Conservation (phyloP, 768 basidiomycete genomes). For the Calocybe cyanea region DNA sequence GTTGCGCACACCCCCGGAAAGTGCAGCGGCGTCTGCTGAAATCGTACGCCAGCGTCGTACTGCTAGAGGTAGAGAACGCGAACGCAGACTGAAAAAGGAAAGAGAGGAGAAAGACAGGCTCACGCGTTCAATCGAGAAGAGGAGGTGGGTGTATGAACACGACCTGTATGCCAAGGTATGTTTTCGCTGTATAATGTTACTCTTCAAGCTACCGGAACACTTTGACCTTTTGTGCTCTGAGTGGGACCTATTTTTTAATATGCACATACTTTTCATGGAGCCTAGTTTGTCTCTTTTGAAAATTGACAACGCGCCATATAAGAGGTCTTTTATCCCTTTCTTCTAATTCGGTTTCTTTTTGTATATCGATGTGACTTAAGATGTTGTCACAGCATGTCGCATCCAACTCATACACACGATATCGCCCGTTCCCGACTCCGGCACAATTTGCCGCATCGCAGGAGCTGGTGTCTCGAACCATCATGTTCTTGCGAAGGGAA, state of each 20-base stretch:
- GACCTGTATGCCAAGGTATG: slow-evolving; percentile 82
- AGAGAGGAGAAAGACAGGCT: slow-evolving; percentile 65
- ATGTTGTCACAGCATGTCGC: slow-evolving; percentile 70
- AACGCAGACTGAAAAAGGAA: slow-evolving; percentile 45
- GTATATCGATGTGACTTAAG: neutral
- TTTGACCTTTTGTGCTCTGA: no score
- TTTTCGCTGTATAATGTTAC: neutral
- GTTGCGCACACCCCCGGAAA: slow-evolving; percentile 46
- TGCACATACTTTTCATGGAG: no score
- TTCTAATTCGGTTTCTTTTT: no score
- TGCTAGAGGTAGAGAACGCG: slow-evolving; percentile 50
- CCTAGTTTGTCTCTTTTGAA: no score
- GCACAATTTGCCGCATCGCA: slow-evolving; percentile 76
- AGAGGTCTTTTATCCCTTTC: no score
- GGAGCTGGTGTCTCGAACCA: slow-evolving; percentile 72
- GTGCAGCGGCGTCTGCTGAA: slow-evolving; percentile 23
- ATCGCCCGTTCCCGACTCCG: slow-evolving; percentile 87
- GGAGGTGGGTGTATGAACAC: slow-evolving; percentile 80
- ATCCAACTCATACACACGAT: slow-evolving; percentile 81
- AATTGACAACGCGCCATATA: no score
- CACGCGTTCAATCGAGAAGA: slow-evolving; percentile 65
- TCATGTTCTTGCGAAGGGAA: slow-evolving; percentile 79
- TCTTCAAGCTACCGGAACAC: no score
- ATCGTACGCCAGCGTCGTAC: slow-evolving; percentile 30
- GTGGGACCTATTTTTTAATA: no score